Base-by-base conservation (phyloP, 805 yeast genomes). In the Candida parachauliodes region DNA sequence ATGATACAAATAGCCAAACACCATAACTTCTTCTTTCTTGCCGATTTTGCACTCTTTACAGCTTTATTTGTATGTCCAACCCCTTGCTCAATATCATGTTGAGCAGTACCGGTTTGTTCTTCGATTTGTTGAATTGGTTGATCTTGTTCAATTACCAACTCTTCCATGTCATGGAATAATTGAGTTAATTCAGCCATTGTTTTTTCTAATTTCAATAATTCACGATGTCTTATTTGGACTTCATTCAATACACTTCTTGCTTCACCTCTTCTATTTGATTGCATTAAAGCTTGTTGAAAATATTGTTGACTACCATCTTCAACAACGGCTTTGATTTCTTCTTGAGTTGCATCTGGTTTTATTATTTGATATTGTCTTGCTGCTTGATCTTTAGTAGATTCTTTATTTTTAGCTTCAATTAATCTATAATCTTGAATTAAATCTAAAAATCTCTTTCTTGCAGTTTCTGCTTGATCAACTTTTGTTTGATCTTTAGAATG, bases 141-240 rank as follows among this genome's bases (percentile, higher is more conserved):
- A 62, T 89, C 96, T 70, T 93, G 98, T 66, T 89, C 96, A 50
- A 91, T 88, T 33, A 91, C 97, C 65, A 93, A 72, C 57, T 86
- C 86, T 66, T 93, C 97, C 93, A 93, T 87, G 59, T 93, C 98
- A 55, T 83, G 84, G 72, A 93, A 88, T 59, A 93, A 77, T 69
- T 87, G 95, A 28, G 94, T 86, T 64, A 93, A 77, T 65, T 93
- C 98, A 25, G 91, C 88, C 85, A 93, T 88, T 42, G 96, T 83
- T 67, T 87, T 81, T 66, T 91, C 98, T 64, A 93, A 83, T 70
- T 88, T 86, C 68, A 87, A 84, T 55, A 93, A 79, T 68, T 93
- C 98, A 59, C 84, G 82, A 69, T 93, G 98, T 68, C 98, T 82
- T 36, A 85, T 81, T 68, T 91, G 96, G 40, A 93, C 98, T 68